Base-by-base conservation (phyloP, 169 alveolate species). In the Plasmodium gonderi region DNA sequence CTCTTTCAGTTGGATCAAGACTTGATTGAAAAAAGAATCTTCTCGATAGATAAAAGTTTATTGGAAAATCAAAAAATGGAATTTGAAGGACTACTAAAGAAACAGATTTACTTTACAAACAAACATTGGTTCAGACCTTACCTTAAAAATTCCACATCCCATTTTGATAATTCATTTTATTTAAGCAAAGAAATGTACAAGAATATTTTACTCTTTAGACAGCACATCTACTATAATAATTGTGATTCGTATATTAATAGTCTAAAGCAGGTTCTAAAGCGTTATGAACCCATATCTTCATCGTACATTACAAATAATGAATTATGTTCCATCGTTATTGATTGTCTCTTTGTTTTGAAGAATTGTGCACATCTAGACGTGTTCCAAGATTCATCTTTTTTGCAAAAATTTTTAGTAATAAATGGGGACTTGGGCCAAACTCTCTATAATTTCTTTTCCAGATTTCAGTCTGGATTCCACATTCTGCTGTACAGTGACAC, bases 101-200 rank as follows among this genome's bases (percentile, higher is more conserved):
- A 47, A 40, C 94, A 90, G 74, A 54, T 23, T 11, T 90, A 90
- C 74, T 77, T 90, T 49, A 65, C 90, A 4, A 90, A 67, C 51
- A 90, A 78, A 49, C 45, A 76, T 69, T 90, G 94, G 94, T 90
- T 90, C 51, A 76, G 69, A 12, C 17, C 51, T 64, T 76, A 78
- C 45, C 26, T 77, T 14, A 87, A 74, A 8, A 90, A 90, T 31
- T 67, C 44, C 26, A 42, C 80, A n/a, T 26, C 38, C 6, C n/a
- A 76, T n/a, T 90, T 64, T 78, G 49, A 60, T 4, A 90, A 78
- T 14, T 54, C 94, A 11, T 78, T 90, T 78, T 90, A 77, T 90
- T 78, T 79, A 38, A 38, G 17, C 7, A 76, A 90, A 69, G 69
- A 14, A 0, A 6, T 77, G 4, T 90, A 65, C 80, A 90, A 7